Evolutionary conservation across 2,329 filamentous ascomycete species (phyloP).

Genomic region (Cordyceps farinosa): DNA sequence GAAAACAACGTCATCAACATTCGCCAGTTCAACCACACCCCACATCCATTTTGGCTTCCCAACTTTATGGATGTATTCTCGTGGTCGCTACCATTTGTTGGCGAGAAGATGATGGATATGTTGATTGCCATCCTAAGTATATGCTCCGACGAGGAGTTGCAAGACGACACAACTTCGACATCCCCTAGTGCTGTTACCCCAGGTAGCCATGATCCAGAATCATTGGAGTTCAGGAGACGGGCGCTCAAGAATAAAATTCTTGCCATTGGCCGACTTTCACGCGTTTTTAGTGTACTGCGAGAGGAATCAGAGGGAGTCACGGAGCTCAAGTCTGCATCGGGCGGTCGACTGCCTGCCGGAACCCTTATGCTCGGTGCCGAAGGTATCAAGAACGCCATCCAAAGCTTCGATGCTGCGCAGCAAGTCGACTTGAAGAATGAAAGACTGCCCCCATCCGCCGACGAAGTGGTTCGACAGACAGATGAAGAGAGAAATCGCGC

Average conservation of each 20-base stretch:
- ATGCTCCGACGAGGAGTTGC: slow-evolving; percentile 95
- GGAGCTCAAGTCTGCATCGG: slow-evolving; percentile 94
- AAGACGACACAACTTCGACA: slow-evolving; percentile 71
- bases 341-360: slow-evolving; percentile 86
- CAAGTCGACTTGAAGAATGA: slow-evolving; percentile 98
- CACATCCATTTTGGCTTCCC: slow-evolving; percentile 97
- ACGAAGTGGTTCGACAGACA: slow-evolving; percentile 81
- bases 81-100: slow-evolving; percentile 98
- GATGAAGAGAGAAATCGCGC: slow-evolving; percentile 79
- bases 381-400: slow-evolving; percentile 97
- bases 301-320: slow-evolving; percentile 97
- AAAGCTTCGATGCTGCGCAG: slow-evolving; percentile 90
- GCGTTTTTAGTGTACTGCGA: slow-evolving; percentile 95
- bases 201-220: slow-evolving; percentile 66
- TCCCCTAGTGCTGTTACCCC: slow-evolving; percentile 59
- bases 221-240: slow-evolving; percentile 86
- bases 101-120: slow-evolving; percentile 99
- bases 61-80: slow-evolving; percentile 99
- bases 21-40: slow-evolving; percentile 98
- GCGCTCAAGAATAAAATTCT: slow-evolving; percentile 99
- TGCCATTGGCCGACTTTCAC: slow-evolving; percentile 91
- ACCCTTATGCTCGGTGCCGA: slow-evolving; percentile 98
- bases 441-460: slow-evolving; percentile 82
- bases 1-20: slow-evolving; percentile 99
- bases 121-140: slow-evolving; percentile 97